Evolutionary conservation across 1,284 basidiomycete genomes (phyloP).

Genomic region (Cryptococcus floricola): DNA sequence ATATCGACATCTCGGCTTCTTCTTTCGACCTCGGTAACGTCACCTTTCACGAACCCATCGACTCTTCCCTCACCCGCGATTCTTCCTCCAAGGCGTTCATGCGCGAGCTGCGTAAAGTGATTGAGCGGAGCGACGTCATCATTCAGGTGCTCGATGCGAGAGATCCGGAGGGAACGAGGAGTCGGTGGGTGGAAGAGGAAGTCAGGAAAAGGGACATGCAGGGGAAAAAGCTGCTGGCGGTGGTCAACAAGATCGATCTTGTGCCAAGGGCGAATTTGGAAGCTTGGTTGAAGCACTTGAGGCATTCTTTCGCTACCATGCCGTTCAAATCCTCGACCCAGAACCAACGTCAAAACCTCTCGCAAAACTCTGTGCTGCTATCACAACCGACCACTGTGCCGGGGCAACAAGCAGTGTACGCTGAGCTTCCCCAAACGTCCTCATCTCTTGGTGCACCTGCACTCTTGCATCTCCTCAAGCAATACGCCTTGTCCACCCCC

Average conservation of each 20-base stretch:
- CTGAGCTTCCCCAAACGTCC: slow-evolving; percentile 61
- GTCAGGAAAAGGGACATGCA: slow-evolving; percentile 75
- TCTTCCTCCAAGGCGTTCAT: slow-evolving; percentile 63
- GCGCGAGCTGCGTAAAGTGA: slow-evolving; percentile 78
- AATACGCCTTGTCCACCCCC: slow-evolving; percentile 69
- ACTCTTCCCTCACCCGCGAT: slow-evolving; percentile 57
- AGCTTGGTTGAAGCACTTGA: slow-evolving; percentile 82
- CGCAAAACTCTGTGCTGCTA: slow-evolving; percentile 45
- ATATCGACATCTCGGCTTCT: slow-evolving; percentile 11
- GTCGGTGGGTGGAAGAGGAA: slow-evolving; percentile 83
- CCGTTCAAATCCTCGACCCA: slow-evolving; percentile 88
- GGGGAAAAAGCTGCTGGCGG: slow-evolving; percentile 82
- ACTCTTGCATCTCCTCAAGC: slow-evolving; percentile 83
- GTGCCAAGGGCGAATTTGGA: slow-evolving; percentile 85
- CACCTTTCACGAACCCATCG: slow-evolving; percentile 44
- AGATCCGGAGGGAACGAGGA: slow-evolving; percentile 85
- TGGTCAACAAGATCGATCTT: slow-evolving; percentile 90
- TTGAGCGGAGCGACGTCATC: slow-evolving; percentile 88
- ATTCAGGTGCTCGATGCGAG: slow-evolving; percentile 76
- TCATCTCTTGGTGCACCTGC: slow-evolving; percentile 56
- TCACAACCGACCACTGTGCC: slow-evolving; percentile 32
- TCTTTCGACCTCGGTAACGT: slow-evolving; percentile 49
- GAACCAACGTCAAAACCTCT: slow-evolving; percentile 72
- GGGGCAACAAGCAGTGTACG: slow-evolving; percentile 45
- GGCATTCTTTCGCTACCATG: slow-evolving; percentile 86